Base-by-base conservation (phyloP, 2,329 filamentous ascomycete species). In the Cephalotrichum gorgonifer region DNA sequence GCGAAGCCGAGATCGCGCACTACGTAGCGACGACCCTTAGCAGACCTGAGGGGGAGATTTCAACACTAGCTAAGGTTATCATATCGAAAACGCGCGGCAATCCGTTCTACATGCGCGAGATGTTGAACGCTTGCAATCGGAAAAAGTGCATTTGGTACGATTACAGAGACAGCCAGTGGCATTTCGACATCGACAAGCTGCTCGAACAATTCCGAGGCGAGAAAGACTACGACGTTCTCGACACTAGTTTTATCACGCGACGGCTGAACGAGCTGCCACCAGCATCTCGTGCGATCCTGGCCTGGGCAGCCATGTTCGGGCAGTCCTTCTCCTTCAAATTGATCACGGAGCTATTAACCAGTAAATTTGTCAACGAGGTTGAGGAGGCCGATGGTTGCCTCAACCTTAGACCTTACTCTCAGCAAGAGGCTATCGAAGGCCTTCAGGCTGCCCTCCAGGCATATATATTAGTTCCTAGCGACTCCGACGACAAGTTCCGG, bases 91-190 rank as follows among this genome's bases (percentile, higher is more conserved):
- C 87, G 8, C 79, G 79, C 25, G 90, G 90, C 2, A 95, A 95
- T 53, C 85, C 89, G 0, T 96, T 95, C 59, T 94, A 93, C 59
- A 86, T 95, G 63, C 78, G 88, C 49, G 88, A 95, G 65, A 94
- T 96, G 77, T 76, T 96, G 4, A 87, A 87, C 59, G 84, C 85
- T 3, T 94, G 88, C 61, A 83, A 95, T 62, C 81, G 87, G 38
- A 93, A 88, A 60, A 84, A 84, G 55, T 95, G 87, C 62, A 85
- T 96, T 45, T 95, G 83, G 78, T 96, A 95, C 64, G 88, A 89
- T 53, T 95, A 93, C 74, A 82, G 81, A 56, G 79, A 85, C 54
- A 86, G 82, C 43, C 75, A 78, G 43, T 97, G 91, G 91, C 76
- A 85, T 42, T 96, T 84, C 61, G 85, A 94, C 59, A 69, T 96